Base-by-base conservation (phyloP, 345 rosid genomes). In the Eucalyptus melliodora region DNA sequence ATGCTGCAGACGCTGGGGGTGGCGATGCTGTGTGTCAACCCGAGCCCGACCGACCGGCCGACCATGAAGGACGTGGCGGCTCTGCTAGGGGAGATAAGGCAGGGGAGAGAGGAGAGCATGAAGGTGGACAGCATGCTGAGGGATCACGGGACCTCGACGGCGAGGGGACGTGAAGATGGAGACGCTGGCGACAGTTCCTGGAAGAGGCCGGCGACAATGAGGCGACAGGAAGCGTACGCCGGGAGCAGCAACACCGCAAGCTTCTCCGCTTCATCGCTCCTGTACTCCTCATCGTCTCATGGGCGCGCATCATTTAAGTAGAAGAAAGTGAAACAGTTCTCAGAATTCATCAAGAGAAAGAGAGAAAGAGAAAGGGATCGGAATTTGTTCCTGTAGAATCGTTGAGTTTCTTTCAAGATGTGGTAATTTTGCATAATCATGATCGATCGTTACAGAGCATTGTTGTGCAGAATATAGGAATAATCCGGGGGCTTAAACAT, bases 51-150 rank as follows among this genome's bases (percentile, higher is more conserved):
- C 72, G 97, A 95, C 81, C 92, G 98, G 77, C 97, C 98, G 4
- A 94, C 95, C 6, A 95, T 95, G 97, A 96, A 95, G 91, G 98
- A 96, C 62, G 96, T 94, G 82, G 94, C 95, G 47, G 97, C 96
- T 50, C 92, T 96, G 97, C 91, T 95, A 23, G 92, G 91, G 89
- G 96, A 95, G 89, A 95, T 96, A 87, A 90, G 91, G 88, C 95
- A 95, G 90, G 97, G 92, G 86, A 92, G 96, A 89, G 95, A 93
- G 45, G 97, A 96, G 77, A 89, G 90, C 9, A 49, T 87, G 91
- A 96, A 95, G 91, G 91, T 47, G 42, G 92, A 11, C 47, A 77
- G 7, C 85, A 11, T 77, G 47, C 85, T 77, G 27, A 77, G 85
- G 85, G 27, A 42, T 42, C 30, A 40, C 2, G 47, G 85, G 27